A percentile compares a stretch with the other conserved stretches of the same genome.
Conservation (phyloP, 345 rosid species). For the Acer saccharum region DNA sequence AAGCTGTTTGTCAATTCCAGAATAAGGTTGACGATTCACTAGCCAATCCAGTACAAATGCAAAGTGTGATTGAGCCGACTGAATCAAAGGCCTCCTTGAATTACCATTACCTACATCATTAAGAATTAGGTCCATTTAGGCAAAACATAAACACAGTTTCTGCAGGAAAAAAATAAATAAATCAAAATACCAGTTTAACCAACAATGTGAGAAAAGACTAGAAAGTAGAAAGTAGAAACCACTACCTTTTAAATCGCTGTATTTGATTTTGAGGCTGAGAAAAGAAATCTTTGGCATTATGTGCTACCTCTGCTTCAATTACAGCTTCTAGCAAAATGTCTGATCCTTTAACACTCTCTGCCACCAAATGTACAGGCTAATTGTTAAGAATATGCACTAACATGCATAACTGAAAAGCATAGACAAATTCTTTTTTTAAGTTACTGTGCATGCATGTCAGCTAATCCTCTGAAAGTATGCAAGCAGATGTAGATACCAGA, state of each 20-base stretch:
- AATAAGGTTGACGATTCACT: not conserved
- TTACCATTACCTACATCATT: not conserved
- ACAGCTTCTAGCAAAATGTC: slow-evolving; percentile 67
- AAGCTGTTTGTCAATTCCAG: not conserved
- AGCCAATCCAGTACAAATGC: not conserved
- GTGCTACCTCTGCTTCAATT: slow-evolving; percentile 70
- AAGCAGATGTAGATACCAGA: not conserved
- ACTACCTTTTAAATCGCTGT: slow-evolving; percentile 25
- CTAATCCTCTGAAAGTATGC: not conserved
- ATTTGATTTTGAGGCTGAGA: slow-evolving; percentile 59
- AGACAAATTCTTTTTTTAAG: not conserved
- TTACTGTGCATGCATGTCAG: not conserved
- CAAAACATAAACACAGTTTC: not conserved
- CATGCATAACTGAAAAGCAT: not conserved
- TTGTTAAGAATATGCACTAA: slow-evolving; percentile 8
- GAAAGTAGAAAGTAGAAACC: not conserved
- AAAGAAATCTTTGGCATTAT: slow-evolving; percentile 62
- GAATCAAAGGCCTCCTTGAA: not conserved
- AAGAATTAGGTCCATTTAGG: not conserved
- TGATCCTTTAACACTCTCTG: slow-evolving; percentile 58
- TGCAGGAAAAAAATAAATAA: not conserved
- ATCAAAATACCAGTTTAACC: not conserved
- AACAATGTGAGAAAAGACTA: slow-evolving; percentile 11
- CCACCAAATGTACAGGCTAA: slow-evolving; percentile 17
- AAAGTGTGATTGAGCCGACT: not conserved